Percentiles rank a stretch among this genome's conserved stretches.
Conservation (phyloP, 768 basidiomycete genomes). For the Russula ochroleuca region DNA sequence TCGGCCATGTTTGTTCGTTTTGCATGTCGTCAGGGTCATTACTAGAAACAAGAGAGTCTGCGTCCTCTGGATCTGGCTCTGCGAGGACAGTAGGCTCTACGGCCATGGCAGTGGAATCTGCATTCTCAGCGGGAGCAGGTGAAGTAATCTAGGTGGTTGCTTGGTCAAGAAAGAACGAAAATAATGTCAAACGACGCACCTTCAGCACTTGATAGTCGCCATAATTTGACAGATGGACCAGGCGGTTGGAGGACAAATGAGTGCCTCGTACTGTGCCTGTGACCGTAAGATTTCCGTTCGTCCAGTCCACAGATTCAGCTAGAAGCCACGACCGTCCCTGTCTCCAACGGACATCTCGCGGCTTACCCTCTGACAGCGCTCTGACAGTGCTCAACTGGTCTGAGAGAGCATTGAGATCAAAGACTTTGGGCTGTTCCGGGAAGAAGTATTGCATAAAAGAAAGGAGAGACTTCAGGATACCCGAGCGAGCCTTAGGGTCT, state of each 20-base stretch:
- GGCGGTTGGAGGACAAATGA: constrained; percentile 70
- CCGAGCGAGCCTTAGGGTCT: constrained; percentile 59
- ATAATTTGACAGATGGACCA: constrained; percentile 81
- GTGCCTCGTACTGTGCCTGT: constrained; percentile 84
- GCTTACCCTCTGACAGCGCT: constrained; percentile 79
- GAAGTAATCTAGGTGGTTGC: constrained; percentile 58
- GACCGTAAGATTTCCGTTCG: constrained; percentile 63
- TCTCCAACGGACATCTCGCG: constrained; percentile 75
- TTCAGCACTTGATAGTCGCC: constrained; percentile 86
- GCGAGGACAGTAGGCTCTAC: constrained; percentile 62
- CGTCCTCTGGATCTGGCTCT: constrained; percentile 56
- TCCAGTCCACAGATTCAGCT: constrained; percentile 59
- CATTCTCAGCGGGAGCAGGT: constrained; percentile 40
- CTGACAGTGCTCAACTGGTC: constrained; percentile 73
- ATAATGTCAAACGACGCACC: constrained; percentile 41
- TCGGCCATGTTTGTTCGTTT: constrained; percentile 99
- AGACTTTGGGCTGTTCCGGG: constrained; percentile 71
- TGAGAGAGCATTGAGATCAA: constrained; percentile 59
- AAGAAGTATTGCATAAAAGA: constrained; percentile 96
- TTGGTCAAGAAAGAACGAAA: neutral
- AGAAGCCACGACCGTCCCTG: constrained; percentile 76
- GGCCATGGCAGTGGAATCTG: constrained; percentile 53
- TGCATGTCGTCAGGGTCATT: constrained; percentile 86
- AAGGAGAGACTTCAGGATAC: constrained; percentile 79
- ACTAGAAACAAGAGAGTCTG: constrained; percentile 81